These are phyloP conservation scores for Gastrolobium bilobum DNA, from an alignment of 306 rosid species.

Conservation along the genomic window DNA sequence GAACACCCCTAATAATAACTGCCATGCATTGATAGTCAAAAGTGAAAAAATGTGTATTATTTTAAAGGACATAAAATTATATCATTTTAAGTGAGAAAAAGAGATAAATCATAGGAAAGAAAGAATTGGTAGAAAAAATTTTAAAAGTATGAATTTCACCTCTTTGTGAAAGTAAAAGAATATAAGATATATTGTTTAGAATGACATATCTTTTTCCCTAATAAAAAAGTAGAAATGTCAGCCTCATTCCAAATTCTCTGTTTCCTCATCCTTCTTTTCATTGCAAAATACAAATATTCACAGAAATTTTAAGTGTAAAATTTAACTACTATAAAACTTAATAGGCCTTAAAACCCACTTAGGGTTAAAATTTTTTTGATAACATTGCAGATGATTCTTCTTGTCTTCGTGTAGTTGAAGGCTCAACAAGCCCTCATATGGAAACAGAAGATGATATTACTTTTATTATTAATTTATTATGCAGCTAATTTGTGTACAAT, in stretches of 20 bases:
- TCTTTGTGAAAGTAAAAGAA: too few species aligned
- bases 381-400: slow-evolving; percentile 47
- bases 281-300: slow-evolving; percentile 20
- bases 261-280: background rate
- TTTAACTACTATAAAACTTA: background rate
- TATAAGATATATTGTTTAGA: too few species aligned
- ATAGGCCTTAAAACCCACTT: background rate
- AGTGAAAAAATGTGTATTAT: too few species aligned
- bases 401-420: slow-evolving; percentile 44
- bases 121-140: too few species aligned
- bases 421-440: slow-evolving; percentile 16
- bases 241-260: background rate
- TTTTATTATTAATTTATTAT: background rate
- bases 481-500: background rate
- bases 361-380: background rate
- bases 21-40: too few species aligned
- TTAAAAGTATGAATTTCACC: too few species aligned
- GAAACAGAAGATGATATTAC: background rate
- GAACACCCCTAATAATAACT: too few species aligned
- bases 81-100: too few species aligned
- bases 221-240: slow-evolving; percentile 25
- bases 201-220: too few species aligned
- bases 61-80: too few species aligned
- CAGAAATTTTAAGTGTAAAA: background rate
- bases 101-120: too few species aligned